Evolutionary conservation across 352 stramenopile species (phyloP).

Genomic region (Phytophthora crassamura): DNA sequence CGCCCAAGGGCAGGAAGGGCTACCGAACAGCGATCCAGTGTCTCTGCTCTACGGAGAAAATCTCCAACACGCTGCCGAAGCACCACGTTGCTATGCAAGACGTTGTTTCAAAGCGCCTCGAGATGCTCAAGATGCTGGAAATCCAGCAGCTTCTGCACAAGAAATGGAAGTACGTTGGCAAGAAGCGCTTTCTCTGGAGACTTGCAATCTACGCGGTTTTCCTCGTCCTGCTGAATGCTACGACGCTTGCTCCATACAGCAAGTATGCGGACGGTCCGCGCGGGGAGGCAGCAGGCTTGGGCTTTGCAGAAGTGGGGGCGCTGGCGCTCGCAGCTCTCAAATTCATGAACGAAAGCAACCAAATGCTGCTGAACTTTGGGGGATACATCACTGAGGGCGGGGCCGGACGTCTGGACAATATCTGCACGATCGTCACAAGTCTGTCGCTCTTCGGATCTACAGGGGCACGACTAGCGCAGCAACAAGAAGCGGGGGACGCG

Average conservation of each 20-base stretch:
- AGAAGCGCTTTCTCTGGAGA: conserved; percentile 47
- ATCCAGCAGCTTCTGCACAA: conserved; percentile 60
- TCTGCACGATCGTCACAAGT: conserved; percentile 52
- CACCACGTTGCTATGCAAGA: conserved; percentile 23
- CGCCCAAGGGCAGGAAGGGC: conserved; percentile 39
- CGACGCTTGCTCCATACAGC: conserved; percentile 51
- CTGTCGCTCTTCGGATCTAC: conserved; percentile 44
- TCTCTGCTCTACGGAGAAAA: conserved; percentile 56
- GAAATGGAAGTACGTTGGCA: conserved; percentile 75
- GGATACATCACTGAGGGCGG: conserved; percentile 53
- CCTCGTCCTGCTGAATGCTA: conserved; percentile 49
- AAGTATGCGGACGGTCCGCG: conserved; percentile 35
- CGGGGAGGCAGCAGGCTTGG: conserved; percentile 30
- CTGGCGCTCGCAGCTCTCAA: conserved; percentile 47
- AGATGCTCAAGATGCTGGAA: conserved; percentile 64
- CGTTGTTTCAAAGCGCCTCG: conserved; percentile 48
- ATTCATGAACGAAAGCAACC: conserved; percentile 61
- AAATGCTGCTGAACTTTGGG: conserved; percentile 51
- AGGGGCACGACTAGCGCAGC: conserved; percentile 22
- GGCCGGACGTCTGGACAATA: conserved; percentile 58
- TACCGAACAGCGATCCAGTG: conserved; percentile 65
- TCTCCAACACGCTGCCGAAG: conserved; percentile 49
- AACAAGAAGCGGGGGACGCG: conserved; percentile 49
- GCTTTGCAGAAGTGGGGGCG: conserved; percentile 37
- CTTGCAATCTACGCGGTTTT: conserved; percentile 49